phyloP scores from a whole-genome alignment of 2,329 filamentous ascomycete species.

The Trichocomaceae sp. region DNA sequence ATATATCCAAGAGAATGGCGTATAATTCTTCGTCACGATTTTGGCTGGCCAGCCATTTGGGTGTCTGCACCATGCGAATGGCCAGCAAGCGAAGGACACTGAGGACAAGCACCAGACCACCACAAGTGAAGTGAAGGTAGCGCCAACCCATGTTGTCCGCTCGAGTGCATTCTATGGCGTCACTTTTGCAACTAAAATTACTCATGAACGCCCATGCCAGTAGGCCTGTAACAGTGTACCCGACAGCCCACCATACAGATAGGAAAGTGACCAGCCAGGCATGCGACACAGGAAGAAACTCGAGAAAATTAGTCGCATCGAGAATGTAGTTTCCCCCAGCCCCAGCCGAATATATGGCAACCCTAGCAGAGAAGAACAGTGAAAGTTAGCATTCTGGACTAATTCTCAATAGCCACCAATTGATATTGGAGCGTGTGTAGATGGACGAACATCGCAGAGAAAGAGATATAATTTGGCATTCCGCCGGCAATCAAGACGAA shows the following conservation, averaged over 20 bases:
- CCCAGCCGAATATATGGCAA: slow-evolving; percentile 9
- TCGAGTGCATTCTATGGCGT: not conserved
- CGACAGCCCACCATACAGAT: slow-evolving; percentile 6
- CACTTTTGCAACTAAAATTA: not conserved
- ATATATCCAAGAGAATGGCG: not conserved
- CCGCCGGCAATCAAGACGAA: slow-evolving; percentile 9
- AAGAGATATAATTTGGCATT: slow-evolving; percentile 8
- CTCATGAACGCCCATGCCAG: slow-evolving; percentile 8
- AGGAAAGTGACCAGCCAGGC: slow-evolving; percentile 9
- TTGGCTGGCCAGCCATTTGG: slow-evolving; percentile 6
- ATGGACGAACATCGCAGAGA: slow-evolving; percentile 4
- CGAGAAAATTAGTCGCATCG: slow-evolving; percentile 6
- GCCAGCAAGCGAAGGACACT: not conserved
- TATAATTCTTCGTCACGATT: slow-evolving; percentile 6
- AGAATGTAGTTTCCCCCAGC: slow-evolving; percentile 10
- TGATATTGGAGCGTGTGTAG: too few relatives aligned
- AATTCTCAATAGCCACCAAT: not conserved
- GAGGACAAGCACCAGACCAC: slow-evolving; percentile 2
- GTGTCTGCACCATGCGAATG: slow-evolving; percentile 6
- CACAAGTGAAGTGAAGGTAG: slow-evolving; percentile 6
- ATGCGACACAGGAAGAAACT: slow-evolving; percentile 6
- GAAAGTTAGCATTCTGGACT: not conserved
- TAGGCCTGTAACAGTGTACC: slow-evolving; percentile 5
- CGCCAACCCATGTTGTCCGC: slow-evolving; percentile 9
- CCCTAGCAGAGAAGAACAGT: too few relatives aligned